phyloP scores from a whole-genome alignment of 176 grass and related monocot genomes.

The Cenchrus fungigraminus region DNA sequence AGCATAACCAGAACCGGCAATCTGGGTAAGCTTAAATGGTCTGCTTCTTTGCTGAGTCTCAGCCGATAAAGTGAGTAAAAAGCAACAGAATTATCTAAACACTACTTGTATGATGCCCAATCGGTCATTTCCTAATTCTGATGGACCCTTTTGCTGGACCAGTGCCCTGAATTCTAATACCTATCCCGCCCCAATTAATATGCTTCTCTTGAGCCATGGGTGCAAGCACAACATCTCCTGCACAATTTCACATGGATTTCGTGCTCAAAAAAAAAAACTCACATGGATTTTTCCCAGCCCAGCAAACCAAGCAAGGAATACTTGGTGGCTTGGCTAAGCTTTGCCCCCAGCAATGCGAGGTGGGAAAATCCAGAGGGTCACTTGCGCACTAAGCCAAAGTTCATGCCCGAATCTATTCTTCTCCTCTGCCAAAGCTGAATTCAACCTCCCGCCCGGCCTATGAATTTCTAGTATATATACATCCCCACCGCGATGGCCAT shows the following conservation, averaged over 20 bases:
- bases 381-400: slow-evolving; percentile 43
- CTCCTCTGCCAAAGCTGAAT: background rate
- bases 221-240: background rate
- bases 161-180: background rate
- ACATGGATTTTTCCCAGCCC: slow-evolving; percentile 26
- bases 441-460: background rate
- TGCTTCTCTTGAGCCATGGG: slow-evolving; percentile 42
- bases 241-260: slow-evolving; percentile 40
- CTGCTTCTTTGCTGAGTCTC: background rate
- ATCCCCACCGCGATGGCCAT: background rate
- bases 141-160: background rate
- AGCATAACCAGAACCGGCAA: background rate
- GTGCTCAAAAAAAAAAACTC: no score
- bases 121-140: background rate
- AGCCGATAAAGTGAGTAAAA: background rate
- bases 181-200: slow-evolving; percentile 23
- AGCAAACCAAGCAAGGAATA: slow-evolving; percentile 58
- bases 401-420: slow-evolving; percentile 49
- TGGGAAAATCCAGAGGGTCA: slow-evolving; percentile 24
- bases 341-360: slow-evolving; percentile 28
- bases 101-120: background rate
- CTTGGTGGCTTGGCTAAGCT: slow-evolving; percentile 11
- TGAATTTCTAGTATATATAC: background rate
- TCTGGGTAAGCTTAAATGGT: background rate
- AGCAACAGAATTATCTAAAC: background rate